phyloP scores from a whole-genome alignment of 768 basidiomycete species.

The Trichaptum fuscoviolaceum region DNA sequence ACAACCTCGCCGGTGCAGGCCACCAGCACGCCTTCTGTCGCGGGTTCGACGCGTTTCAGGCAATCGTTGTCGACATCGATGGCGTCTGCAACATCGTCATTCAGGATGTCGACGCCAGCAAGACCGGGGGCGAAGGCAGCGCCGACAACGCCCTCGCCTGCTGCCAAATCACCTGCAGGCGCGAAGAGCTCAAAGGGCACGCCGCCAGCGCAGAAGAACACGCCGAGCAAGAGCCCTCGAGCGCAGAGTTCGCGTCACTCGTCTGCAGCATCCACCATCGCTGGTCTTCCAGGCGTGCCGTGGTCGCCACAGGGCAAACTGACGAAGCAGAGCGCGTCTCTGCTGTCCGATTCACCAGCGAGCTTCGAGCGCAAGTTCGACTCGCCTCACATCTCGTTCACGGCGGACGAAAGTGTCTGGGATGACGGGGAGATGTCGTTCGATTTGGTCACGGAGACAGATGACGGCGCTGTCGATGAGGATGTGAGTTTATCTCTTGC shows the following conservation, averaged over 20 bases:
- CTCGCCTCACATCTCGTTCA: conserved; percentile 15
- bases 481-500: conserved; percentile 39
- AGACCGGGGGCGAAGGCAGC: conserved; percentile 10
- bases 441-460: conserved; percentile 59
- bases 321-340: conserved; percentile 7
- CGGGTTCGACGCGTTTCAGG: conserved; percentile 27
- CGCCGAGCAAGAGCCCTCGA: conserved; percentile 15
- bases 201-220: conserved; percentile 7
- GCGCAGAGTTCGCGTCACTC: conserved; percentile 14
- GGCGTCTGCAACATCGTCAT: conserved; percentile 13
- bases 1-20: conserved; percentile 22
- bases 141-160: conserved; percentile 15
- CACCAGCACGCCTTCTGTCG: conserved; percentile 23
- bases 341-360: conserved; percentile 7
- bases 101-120: conserved; percentile 13
- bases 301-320: conserved; percentile 12
- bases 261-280: conserved; percentile 12
- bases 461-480: conserved; percentile 65
- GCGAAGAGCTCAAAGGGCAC: background rate
- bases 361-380: conserved; percentile 18
- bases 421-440: conserved; percentile 58
- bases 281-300: conserved; percentile 10
- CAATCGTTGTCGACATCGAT: conserved; percentile 38
- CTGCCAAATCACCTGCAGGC: background rate
- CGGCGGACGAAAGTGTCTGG: conserved; percentile 28